A percentile compares a stretch with the other conserved stretches of the same genome.
These are phyloP conservation scores for Saposhnikovia divaricata DNA, from an alignment of 129 eudicot genomes.

Conservation along the genomic window DNA sequence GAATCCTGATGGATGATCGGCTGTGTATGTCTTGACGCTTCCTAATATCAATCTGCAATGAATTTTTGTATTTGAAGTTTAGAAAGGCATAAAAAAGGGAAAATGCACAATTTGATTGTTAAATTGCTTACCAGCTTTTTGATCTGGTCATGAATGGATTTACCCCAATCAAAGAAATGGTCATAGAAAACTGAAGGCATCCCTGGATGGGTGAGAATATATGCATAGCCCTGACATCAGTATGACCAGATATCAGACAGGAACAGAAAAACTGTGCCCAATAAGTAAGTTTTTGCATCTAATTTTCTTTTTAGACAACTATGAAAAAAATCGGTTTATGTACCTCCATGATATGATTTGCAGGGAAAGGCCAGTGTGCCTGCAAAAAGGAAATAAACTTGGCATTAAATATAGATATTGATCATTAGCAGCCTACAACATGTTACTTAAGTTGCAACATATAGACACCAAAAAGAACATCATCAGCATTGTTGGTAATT, in stretches of 20 bases:
- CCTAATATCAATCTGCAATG: slow-evolving; percentile 60
- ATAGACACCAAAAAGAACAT: background rate
- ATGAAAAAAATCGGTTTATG: background rate
- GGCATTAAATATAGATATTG: background rate
- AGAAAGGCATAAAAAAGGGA: background rate
- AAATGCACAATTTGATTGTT: background rate
- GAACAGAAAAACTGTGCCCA: background rate
- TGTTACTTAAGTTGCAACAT: background rate
- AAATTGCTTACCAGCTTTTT: slow-evolving; percentile 58
- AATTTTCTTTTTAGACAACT: background rate
- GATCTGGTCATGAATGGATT: slow-evolving; percentile 53
- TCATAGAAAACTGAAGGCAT: slow-evolving; percentile 79
- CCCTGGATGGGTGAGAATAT: slow-evolving; percentile 91
- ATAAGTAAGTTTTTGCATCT: background rate
- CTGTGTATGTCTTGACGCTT: slow-evolving; percentile 58
- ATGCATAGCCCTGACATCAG: slow-evolving; percentile 72
- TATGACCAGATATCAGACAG: background rate
- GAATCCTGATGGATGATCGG: slow-evolving; percentile 59
- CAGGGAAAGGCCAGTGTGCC: slow-evolving; percentile 90
- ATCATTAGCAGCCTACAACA: background rate
- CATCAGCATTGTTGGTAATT: background rate
- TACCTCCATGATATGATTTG: slow-evolving; percentile 86
- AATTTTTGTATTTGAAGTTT: background rate
- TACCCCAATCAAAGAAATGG: slow-evolving; percentile 89
- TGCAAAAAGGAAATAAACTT: slow-evolving; percentile 19